A percentile compares a stretch with the other conserved stretches of the same genome.
Conservation (phyloP, 345 rosid genomes). For the Bruguiera sexangula region DNA sequence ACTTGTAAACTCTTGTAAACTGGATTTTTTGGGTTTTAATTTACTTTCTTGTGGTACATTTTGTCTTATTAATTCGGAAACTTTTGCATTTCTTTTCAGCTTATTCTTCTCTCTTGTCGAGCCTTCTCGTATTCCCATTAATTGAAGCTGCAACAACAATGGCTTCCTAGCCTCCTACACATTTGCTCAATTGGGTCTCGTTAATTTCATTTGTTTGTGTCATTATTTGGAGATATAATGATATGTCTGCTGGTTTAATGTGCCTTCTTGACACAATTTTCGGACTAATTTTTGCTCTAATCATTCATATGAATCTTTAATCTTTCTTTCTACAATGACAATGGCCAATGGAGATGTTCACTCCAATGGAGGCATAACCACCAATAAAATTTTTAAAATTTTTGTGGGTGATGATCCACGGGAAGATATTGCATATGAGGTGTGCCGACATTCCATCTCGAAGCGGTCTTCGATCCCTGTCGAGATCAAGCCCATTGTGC, state of each 20-base stretch:
- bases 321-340: constrained; percentile 5
- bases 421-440: constrained; percentile 83
- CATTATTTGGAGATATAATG: too few relatives aligned
- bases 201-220: background rate
- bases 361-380: constrained; percentile 3
- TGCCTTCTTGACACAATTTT: background rate
- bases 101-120: too few relatives aligned
- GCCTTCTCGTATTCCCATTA: too few relatives aligned
- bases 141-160: too few relatives aligned
- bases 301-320: background rate
- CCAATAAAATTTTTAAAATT: constrained; percentile 43
- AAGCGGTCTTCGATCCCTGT: constrained; percentile 82
- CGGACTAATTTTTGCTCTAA: background rate
- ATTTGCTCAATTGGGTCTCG: background rate
- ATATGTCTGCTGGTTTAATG: background rate
- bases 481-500: constrained; percentile 71
- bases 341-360: background rate
- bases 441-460: constrained; percentile 65
- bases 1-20: too few relatives aligned
- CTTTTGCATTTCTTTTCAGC: too few relatives aligned
- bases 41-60: too few relatives aligned
- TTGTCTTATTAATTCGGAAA: too few relatives aligned
- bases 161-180: too few relatives aligned
- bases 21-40: too few relatives aligned
- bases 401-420: constrained; percentile 93